phyloP scores from a whole-genome alignment of 352 stramenopile species.

The Globisporangium perplexum region DNA sequence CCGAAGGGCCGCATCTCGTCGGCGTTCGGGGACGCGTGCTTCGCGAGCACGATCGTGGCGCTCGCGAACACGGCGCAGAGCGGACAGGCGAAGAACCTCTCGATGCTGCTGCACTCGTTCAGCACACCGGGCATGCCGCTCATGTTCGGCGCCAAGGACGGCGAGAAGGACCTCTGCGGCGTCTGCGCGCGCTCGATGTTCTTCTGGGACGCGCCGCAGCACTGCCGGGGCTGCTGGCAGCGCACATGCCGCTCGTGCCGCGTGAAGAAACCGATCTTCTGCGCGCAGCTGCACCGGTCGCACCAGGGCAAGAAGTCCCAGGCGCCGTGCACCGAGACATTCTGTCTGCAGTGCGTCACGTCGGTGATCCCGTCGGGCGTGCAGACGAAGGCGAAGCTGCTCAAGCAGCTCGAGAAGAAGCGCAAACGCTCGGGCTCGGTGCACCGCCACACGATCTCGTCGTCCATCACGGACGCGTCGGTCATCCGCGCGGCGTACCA shows the following conservation, averaged over 20 bases:
- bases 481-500: constrained; percentile 21
- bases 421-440: constrained; percentile 25
- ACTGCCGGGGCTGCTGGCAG: constrained; percentile 62
- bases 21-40: constrained; percentile 46
- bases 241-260: constrained; percentile 58
- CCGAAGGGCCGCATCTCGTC: constrained; percentile 43
- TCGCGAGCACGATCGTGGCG: constrained; percentile 53
- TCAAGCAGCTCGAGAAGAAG: constrained; percentile 63
- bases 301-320: constrained; percentile 17
- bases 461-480: constrained; percentile 15
- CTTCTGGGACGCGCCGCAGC: constrained; percentile 56
- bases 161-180: constrained; percentile 29
- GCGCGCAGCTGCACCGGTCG: constrained; percentile 46
- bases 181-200: constrained; percentile 53
- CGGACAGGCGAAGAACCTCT: constrained; percentile 73
- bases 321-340: constrained; percentile 62
- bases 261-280: constrained; percentile 72
- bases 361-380: constrained; percentile 55
- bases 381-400: constrained; percentile 58
- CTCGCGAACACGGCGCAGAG: constrained; percentile 57
- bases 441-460: constrained; percentile 35
- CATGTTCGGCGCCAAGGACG: constrained; percentile 9
- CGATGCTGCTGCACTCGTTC: constrained; percentile 38
- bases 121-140: constrained; percentile 1
- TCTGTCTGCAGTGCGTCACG: constrained; percentile 69